Percentiles rank a stretch among this genome's conserved stretches.
phyloP scores from a whole-genome alignment of 371 early-diverging fungal genomes.

The Cokeromyces recurvatus region DNA sequence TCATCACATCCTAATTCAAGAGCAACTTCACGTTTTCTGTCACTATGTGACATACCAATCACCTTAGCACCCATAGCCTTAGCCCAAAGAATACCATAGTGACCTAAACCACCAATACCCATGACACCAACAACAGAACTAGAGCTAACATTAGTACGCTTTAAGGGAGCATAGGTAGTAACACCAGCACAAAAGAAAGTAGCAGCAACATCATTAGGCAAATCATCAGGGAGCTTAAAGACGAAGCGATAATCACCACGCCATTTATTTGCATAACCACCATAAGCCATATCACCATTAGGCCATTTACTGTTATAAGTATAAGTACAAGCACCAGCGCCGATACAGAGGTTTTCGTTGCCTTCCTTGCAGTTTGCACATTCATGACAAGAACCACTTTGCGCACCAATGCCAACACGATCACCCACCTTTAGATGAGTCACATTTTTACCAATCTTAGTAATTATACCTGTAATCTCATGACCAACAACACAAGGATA shows the following conservation, averaged over 20 bases:
- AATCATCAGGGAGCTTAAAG: slow-evolving; percentile 50
- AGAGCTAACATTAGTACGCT: slow-evolving; percentile 40
- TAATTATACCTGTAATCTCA: slow-evolving; percentile 48
- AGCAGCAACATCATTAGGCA: slow-evolving; percentile 33
- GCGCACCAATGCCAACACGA: slow-evolving; percentile 65
- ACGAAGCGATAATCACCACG: slow-evolving; percentile 36
- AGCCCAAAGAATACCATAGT: slow-evolving; percentile 49
- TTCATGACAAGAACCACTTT: slow-evolving; percentile 36
- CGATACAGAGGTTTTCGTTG: slow-evolving; percentile 21
- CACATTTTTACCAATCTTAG: slow-evolving; percentile 39
- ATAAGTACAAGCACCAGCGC: slow-evolving; percentile 47
- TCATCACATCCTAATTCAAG: slow-evolving; percentile 34
- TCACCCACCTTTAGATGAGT: slow-evolving; percentile 52
- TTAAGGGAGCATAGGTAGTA: slow-evolving; percentile 54
- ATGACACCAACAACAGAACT: slow-evolving; percentile 51
- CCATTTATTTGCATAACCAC: slow-evolving; percentile 26
- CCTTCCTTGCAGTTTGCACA: slow-evolving; percentile 10
- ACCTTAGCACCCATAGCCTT: slow-evolving; percentile 4
- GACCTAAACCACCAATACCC: slow-evolving; percentile 58
- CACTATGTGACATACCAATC: slow-evolving; percentile 8
- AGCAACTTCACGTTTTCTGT: slow-evolving; percentile 35
- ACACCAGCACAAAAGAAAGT: not conserved
- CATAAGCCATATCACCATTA: slow-evolving; percentile 51
- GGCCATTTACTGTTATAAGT: slow-evolving; percentile 51
- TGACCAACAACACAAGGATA: slow-evolving; percentile 57